Percentiles rank a stretch among this genome's conserved stretches.
Conservation (phyloP, 495 filamentous ascomycete genomes). For the Annulohypoxylon moriforme region DNA sequence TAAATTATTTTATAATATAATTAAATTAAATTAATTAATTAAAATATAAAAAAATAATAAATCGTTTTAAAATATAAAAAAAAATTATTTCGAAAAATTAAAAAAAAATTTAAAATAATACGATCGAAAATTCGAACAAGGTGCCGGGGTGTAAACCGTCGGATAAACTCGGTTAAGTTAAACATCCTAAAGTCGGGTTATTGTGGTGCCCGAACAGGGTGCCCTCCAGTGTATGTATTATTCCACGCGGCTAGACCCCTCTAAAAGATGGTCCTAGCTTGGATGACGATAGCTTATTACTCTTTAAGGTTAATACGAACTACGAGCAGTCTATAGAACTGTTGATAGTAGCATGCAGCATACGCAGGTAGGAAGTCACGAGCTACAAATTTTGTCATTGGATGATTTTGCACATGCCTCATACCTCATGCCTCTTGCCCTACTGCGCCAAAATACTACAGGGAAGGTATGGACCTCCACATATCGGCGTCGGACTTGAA, state of each 20-base stretch:
- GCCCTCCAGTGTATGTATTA: too few relatives aligned
- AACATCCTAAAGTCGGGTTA: too few relatives aligned
- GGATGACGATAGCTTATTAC: conserved; percentile 42
- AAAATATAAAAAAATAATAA: too few relatives aligned
- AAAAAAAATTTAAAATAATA: too few relatives aligned
- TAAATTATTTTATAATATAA: too few relatives aligned
- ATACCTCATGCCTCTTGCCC: background rate
- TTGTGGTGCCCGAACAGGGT: too few relatives aligned
- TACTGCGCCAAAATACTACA: background rate
- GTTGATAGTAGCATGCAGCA: background rate
- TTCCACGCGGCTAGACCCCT: conserved; percentile 21
- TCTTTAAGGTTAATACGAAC: conserved; percentile 32
- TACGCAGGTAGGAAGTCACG: conserved; percentile 2
- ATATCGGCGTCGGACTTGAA: conserved; percentile 15
- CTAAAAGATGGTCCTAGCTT: conserved; percentile 21
- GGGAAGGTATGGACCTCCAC: background rate
- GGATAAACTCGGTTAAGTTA: too few relatives aligned
- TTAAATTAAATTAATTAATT: too few relatives aligned
- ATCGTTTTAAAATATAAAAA: too few relatives aligned
- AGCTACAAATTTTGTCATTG: background rate
- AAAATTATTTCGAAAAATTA: too few relatives aligned
- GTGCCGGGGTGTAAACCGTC: too few relatives aligned
- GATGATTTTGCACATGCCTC: background rate
- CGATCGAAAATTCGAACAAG: too few relatives aligned
- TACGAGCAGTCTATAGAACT: background rate